phyloP scores from a whole-genome alignment of 257 asterid genomes.

The Nyctanthes arbortristis region DNA sequence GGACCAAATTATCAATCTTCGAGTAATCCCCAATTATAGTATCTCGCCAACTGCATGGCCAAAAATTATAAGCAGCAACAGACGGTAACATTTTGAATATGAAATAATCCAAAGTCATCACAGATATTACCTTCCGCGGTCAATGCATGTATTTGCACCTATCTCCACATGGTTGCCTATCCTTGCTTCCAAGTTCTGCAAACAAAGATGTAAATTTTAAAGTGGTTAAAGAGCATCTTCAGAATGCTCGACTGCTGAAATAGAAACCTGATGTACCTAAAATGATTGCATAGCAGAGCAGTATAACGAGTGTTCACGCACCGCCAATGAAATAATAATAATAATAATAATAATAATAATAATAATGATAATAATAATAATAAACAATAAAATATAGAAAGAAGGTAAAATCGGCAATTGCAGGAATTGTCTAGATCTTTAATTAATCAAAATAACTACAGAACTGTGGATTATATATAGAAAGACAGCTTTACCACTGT shows the following conservation, averaged over 20 bases:
- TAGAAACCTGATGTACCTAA: not conserved
- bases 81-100: not conserved
- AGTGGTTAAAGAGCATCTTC: not conserved
- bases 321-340: too few relatives aligned
- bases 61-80: not conserved
- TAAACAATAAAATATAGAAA: not conserved
- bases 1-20: slow-evolving; percentile 90
- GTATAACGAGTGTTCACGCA: too few relatives aligned
- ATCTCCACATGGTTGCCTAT: slow-evolving; percentile 85
- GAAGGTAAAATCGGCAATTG: not conserved
- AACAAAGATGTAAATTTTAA: not conserved
- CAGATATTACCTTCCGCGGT: slow-evolving; percentile 80
- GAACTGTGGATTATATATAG: not conserved
- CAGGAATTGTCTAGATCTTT: slow-evolving; percentile 5
- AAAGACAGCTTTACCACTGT: not conserved
- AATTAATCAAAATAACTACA: not conserved
- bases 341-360: too few relatives aligned
- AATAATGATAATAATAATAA: too few relatives aligned
- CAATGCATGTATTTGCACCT: slow-evolving; percentile 93
- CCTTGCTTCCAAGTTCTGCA: slow-evolving; percentile 63
- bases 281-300: not conserved
- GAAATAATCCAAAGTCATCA: slow-evolving; percentile 11
- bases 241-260: not conserved
- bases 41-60: slow-evolving; percentile 84
- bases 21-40: slow-evolving; percentile 81